Base-by-base conservation (phyloP, 225 moss, liverwort and hornwort species). In the Anthoceros angustus region DNA sequence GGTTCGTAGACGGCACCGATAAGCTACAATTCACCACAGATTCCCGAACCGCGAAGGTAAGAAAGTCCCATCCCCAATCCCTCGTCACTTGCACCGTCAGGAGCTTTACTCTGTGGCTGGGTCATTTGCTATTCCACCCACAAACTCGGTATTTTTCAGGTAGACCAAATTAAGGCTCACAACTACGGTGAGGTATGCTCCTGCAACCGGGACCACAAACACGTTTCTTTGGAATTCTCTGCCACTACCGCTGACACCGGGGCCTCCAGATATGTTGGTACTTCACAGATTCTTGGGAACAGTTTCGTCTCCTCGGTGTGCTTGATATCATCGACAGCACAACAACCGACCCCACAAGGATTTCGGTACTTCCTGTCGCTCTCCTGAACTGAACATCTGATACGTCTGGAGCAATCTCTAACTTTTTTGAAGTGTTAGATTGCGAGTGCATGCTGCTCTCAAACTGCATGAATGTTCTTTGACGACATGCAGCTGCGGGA, bases 201-300 rank as follows among this genome's bases (percentile, higher is more conserved):
- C 20, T 4, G 21, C 39, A 40, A 66, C 10, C 7, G 7, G 18
- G 41, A 10, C 23, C 39, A 11, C 41, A 39, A 14, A 24, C 9
- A 21, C 10, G 10, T 40, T 42, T 5, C 14, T 42, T 40, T 8
- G 11, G 23, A 41, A 40, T 5, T 40, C 8, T 0, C 25, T 8
- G 39, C 64, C 40, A 16, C 23, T 3, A 23, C 23, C 5, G 14
- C 8, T 55, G 23, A 55, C 7, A 15, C 10, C n/a, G 55, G n/a
- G 6, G 18, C n/a, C 23, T 71, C 43, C 75, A 86, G 89, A 87
- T 89, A 43, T 89, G 85, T 66, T 98, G 81, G 80, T 92, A 92
- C 71, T 92, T 98, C 73, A 89, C 84, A 63, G 92, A 98, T 64
- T 75, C 86, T 5, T 80, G 92, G 84, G 98, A 98, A 79, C 98